phyloP scores from a whole-genome alignment of 2,329 filamentous ascomycete species.

The Kalaharituber pfeilii region DNA sequence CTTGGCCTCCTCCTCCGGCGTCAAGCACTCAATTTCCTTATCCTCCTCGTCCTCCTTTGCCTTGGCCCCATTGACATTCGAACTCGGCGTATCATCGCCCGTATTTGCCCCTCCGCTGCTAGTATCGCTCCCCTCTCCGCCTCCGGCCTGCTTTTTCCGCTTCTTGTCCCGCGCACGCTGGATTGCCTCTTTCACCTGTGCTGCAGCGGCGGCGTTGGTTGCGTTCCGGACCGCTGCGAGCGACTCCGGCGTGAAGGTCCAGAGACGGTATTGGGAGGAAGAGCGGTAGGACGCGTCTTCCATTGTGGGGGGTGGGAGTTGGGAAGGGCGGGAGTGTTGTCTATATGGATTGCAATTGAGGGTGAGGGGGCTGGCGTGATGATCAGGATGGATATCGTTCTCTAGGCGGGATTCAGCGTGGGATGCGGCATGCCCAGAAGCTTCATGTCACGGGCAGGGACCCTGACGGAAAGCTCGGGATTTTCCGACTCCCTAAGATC shows the following conservation, averaged over 20 bases:
- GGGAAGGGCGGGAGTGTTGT: too few species aligned
- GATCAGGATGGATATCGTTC: too few species aligned
- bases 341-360: too few species aligned
- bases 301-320: too few species aligned
- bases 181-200: slow-evolving; percentile 44
- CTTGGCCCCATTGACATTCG: not conserved
- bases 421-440: too few species aligned
- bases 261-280: slow-evolving; percentile 27
- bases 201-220: slow-evolving; percentile 62
- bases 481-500: too few species aligned
- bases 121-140: slow-evolving; percentile 30
- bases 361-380: too few species aligned
- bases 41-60: slow-evolving; percentile 27
- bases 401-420: too few species aligned
- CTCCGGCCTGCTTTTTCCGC: slow-evolving; percentile 25
- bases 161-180: slow-evolving; percentile 31
- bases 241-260: slow-evolving; percentile 69
- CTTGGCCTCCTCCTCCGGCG: slow-evolving; percentile 62
- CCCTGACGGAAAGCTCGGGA: too few species aligned
- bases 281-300: not conserved
- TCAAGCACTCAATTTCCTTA: slow-evolving; percentile 55
- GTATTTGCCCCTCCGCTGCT: slow-evolving; percentile 26
- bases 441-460: too few species aligned
- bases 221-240: slow-evolving; percentile 54
- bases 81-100: slow-evolving; percentile 16